These are phyloP conservation scores for Stenocarpella maydis DNA, from an alignment of 2,329 filamentous ascomycete genomes.

Conservation along the genomic window DNA sequence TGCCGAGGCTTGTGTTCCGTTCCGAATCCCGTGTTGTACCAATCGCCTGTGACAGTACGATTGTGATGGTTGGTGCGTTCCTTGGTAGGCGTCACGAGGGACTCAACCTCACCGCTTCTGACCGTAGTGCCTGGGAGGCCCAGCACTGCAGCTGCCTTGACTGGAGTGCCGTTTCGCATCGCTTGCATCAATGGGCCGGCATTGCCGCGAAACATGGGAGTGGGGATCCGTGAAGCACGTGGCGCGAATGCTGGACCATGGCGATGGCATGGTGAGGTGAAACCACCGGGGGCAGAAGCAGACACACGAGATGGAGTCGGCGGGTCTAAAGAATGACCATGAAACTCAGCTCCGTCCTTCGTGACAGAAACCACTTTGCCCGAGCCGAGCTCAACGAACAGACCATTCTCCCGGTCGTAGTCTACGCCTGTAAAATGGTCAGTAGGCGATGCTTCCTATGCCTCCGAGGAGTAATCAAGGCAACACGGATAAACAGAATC, in stretches of 20 bases:
- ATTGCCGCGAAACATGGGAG: background rate
- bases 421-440: conserved; percentile 4
- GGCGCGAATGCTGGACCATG: background rate
- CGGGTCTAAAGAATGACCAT: background rate
- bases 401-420: conserved; percentile 26
- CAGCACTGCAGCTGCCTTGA: conserved; percentile 30
- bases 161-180: conserved; percentile 28
- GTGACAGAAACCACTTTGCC: conserved; percentile 31
- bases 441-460: background rate
- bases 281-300: background rate
- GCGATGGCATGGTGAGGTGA: background rate
- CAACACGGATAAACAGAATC: background rate
- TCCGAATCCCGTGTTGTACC: background rate
- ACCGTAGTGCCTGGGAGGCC: conserved; percentile 20
- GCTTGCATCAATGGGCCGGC: conserved; percentile 24
- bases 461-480: background rate
- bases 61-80: background rate
- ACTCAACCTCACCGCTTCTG: background rate
- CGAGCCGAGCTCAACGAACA: conserved; percentile 32
- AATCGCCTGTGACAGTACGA: background rate
- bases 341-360: conserved; percentile 15
- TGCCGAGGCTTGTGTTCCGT: background rate
- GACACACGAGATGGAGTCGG: conserved; percentile 6
- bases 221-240: conserved; percentile 24
- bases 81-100: conserved; percentile 14